These are phyloP conservation scores for Aspergillus sclerotioniger DNA, from an alignment of 495 filamentous ascomycete species.

Conservation along the genomic window DNA sequence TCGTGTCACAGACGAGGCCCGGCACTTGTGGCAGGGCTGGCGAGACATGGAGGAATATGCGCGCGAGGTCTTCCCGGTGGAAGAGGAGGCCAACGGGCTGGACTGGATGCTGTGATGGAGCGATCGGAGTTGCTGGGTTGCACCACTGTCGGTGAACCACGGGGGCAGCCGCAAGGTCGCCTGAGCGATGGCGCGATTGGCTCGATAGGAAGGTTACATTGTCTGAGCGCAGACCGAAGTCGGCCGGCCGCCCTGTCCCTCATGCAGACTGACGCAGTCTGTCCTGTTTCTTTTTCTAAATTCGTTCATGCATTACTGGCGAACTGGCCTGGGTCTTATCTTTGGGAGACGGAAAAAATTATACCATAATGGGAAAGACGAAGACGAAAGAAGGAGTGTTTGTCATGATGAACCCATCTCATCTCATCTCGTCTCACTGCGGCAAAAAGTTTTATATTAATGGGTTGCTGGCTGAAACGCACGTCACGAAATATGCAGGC, in stretches of 20 bases:
- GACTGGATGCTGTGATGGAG: conserved; percentile 73
- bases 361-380: conserved; percentile 7
- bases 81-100: conserved; percentile 89
- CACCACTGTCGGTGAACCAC: conserved; percentile 14
- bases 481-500: conserved; percentile 20
- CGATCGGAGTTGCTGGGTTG: not conserved
- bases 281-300: conserved; percentile 2
- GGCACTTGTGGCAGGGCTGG: conserved; percentile 86
- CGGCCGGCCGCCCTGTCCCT: not conserved
- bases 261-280: not conserved
- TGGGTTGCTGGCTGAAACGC: conserved; percentile 18
- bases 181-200: conserved; percentile 16
- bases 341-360: conserved; percentile 10
- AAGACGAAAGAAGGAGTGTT: conserved; percentile 4
- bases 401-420: not conserved
- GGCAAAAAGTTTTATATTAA: conserved; percentile 14
- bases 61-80: conserved; percentile 87
- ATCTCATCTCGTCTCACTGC: conserved; percentile 1
- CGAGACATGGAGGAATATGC: conserved; percentile 94
- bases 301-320: conserved; percentile 28
- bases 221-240: not conserved
- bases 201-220: conserved; percentile 20
- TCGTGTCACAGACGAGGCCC: conserved; percentile 66
- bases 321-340: conserved; percentile 41
- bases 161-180: conserved; percentile 1